Evolutionary conservation across 2,329 filamentous ascomycete genomes (phyloP).

Genomic region (Claviceps digitariae): DNA sequence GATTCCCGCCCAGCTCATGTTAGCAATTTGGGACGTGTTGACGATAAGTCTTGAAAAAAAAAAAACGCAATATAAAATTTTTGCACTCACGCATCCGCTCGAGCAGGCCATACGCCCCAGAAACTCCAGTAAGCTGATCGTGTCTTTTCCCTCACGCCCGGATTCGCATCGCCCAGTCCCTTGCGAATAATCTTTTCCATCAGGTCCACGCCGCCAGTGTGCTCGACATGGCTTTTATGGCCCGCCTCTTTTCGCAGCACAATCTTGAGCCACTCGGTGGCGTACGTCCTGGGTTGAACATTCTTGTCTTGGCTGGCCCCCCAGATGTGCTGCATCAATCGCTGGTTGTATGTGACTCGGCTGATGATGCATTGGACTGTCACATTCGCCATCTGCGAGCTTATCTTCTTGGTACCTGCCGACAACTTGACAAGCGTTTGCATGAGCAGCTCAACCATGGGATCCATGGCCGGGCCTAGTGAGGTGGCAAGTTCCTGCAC

Average conservation of each 20-base stretch:
- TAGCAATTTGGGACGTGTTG: slow-evolving; percentile 11
- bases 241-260: slow-evolving; percentile 62
- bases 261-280: slow-evolving; percentile 71
- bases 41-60: no score
- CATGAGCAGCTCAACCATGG: slow-evolving; percentile 80
- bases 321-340: slow-evolving; percentile 77
- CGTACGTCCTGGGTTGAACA: slow-evolving; percentile 68
- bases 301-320: slow-evolving; percentile 85
- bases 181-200: slow-evolving; percentile 84
- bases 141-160: slow-evolving; percentile 76
- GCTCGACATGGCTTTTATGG: slow-evolving; percentile 74
- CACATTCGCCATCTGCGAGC: slow-evolving; percentile 65
- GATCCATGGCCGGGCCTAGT: slow-evolving; percentile 67
- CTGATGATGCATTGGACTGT: slow-evolving; percentile 72
- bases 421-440: slow-evolving; percentile 84
- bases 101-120: slow-evolving; percentile 60
- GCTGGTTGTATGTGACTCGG: slow-evolving; percentile 63
- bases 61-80: no score
- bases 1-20: slow-evolving; percentile 4
- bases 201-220: slow-evolving; percentile 66
- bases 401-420: slow-evolving; percentile 84
- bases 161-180: slow-evolving; percentile 78
- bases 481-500: slow-evolving; percentile 72
- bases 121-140: slow-evolving; percentile 81
- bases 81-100: slow-evolving; percentile 53